These are phyloP conservation scores for Cladorrhinum samala DNA, from an alignment of 495 filamentous ascomycete genomes.

Conservation along the genomic window DNA sequence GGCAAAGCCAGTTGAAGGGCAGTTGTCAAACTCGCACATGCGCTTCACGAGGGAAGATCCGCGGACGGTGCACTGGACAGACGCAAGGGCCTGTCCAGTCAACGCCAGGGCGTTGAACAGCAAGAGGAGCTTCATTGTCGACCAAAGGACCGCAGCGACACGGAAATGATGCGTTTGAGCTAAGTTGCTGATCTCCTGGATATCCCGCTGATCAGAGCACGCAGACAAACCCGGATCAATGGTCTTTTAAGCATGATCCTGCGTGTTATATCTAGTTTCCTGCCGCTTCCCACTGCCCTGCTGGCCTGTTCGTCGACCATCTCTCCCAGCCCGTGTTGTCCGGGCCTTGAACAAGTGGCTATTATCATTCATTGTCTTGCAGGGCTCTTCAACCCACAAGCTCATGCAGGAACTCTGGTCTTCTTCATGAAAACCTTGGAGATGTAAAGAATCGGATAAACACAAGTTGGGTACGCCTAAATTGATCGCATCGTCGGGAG, in stretches of 20 bases:
- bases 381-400: too few species aligned
- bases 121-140: neutral
- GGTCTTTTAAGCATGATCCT: neutral
- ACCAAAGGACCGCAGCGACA: neutral
- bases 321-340: too few species aligned
- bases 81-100: neutral
- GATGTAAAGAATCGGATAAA: neutral
- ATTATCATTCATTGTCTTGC: neutral
- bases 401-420: neutral
- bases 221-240: neutral
- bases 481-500: neutral
- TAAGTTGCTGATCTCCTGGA: neutral
- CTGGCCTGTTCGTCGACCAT: neutral
- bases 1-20: neutral
- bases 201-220: neutral
- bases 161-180: too few species aligned
- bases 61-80: neutral
- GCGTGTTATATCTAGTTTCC: neutral
- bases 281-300: neutral
- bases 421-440: neutral
- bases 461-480: neutral
- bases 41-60: neutral
- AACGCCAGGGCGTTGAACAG: neutral
- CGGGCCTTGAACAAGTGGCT: neutral
- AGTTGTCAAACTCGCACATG: conserved; percentile 2